Evolutionary conservation across 257 asterid species (phyloP).

Genomic region (Capsicum pubescens): DNA sequence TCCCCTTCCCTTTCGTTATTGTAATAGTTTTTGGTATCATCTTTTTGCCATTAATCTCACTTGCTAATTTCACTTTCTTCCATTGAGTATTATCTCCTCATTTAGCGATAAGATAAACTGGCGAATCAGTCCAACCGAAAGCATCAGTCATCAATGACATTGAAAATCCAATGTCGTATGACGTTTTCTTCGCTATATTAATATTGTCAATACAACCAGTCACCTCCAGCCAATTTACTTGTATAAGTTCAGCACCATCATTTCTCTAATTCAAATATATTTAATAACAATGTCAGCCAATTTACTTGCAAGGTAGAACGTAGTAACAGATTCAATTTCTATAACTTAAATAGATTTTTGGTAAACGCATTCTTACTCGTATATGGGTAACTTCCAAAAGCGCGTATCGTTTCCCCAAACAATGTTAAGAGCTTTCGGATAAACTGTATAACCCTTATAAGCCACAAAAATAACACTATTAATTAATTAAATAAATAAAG

Average conservation of each 20-base stretch:
- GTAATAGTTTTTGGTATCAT: not conserved
- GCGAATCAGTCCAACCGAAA: conserved; percentile 37
- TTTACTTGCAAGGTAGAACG: not conserved
- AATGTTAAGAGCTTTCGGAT: not conserved
- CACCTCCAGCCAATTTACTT: conserved; percentile 46
- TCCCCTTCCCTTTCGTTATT: not conserved
- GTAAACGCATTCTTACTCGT: not conserved
- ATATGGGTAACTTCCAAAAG: not conserved
- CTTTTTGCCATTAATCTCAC: not conserved
- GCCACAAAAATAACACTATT: not conserved
- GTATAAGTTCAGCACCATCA: conserved; percentile 25
- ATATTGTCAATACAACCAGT: conserved; percentile 30
- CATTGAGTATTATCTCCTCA: conserved; percentile 36
- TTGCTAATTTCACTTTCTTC: conserved; percentile 16
- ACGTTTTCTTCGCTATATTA: conserved; percentile 11
- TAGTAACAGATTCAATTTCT: not conserved
- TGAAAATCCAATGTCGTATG: conserved; percentile 36
- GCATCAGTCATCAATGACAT: conserved; percentile 43
- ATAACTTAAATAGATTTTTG: not conserved
- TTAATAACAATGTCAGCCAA: not conserved
- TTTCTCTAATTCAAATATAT: conserved; percentile 13
- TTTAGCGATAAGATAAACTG: conserved; percentile 38
- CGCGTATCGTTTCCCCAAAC: not conserved
- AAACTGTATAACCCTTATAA: conserved; percentile 5
- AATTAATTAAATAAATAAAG: not conserved